Conservation (phyloP, 495 filamentous ascomycete species). For the Letharia lupina region DNA sequence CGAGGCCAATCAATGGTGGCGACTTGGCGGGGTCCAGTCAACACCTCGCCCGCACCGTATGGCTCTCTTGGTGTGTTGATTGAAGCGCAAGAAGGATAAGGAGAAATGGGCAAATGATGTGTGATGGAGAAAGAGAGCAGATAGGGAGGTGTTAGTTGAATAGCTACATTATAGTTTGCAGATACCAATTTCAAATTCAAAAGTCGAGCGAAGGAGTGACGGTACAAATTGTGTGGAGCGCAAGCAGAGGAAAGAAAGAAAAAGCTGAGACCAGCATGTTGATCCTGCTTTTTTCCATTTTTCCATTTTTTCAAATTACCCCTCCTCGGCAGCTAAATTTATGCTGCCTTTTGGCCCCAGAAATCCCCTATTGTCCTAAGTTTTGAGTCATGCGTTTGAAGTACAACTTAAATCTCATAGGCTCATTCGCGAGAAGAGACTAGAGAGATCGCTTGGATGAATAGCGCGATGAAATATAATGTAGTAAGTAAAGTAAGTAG, state of each 20-base stretch:
- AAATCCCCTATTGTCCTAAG: not conserved
- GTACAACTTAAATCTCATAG: not conserved
- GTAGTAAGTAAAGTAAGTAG: too few relatives aligned
- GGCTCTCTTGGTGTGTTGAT: not conserved
- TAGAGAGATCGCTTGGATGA: too few relatives aligned
- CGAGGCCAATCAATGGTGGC: too few relatives aligned
- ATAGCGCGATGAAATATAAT: too few relatives aligned
- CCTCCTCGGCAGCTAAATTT: not conserved
- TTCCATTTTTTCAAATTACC: not conserved
- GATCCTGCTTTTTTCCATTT: not conserved
- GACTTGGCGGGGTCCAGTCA: not conserved
- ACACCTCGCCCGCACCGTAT: too few relatives aligned
- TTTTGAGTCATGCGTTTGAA: not conserved
- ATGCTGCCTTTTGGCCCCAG: not conserved
- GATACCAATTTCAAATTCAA: not conserved
- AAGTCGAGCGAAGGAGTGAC: not conserved
- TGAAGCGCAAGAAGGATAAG: not conserved
- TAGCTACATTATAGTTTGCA: not conserved
- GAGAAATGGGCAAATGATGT: not conserved
- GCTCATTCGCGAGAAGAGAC: not conserved
- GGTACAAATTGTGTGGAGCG: not conserved
- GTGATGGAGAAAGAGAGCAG: not conserved
- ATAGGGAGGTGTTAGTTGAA: not conserved
- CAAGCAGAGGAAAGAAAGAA: not conserved
- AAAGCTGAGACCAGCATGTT: not conserved